Percentiles rank a stretch among this genome's conserved stretches.
Evolutionary conservation across 139 green algal species (phyloP).

Genomic region (Picochlorum costavermella): DNA sequence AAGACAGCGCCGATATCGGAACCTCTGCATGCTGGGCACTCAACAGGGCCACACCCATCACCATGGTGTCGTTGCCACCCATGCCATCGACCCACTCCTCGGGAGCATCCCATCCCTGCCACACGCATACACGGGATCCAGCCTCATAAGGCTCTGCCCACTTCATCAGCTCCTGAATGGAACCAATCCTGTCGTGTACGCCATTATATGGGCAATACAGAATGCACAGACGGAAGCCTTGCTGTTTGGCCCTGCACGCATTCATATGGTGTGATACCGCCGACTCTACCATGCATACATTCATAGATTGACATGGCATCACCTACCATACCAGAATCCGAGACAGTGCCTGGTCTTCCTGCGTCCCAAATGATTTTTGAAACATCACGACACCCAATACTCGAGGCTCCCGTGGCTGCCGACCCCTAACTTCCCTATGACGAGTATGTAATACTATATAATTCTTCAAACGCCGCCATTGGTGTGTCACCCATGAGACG

Average conservation of each 20-base stretch:
- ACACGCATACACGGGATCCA: not conserved
- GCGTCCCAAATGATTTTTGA: not conserved
- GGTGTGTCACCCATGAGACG: too few relatives aligned
- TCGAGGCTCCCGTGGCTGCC: not conserved
- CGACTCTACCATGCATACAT: not conserved
- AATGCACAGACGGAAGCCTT: conserved; percentile 5
- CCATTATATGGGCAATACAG: conserved; percentile 15
- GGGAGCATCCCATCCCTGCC: not conserved
- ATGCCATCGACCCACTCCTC: not conserved
- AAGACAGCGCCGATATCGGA: conserved; percentile 3
- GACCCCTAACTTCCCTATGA: not conserved
- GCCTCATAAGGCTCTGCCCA: conserved; percentile 1
- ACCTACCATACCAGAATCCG: conserved; percentile 10
- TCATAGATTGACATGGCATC: not conserved
- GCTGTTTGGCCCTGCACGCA: conserved; percentile 7
- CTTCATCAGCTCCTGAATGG: conserved; percentile 11
- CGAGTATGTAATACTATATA: too few relatives aligned
- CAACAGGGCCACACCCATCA: conserved; percentile 16
- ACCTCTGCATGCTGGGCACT: conserved; percentile 11
- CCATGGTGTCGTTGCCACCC: not conserved
- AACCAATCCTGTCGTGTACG: not conserved
- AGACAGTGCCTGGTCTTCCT: conserved; percentile 10
- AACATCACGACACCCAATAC: conserved; percentile 8
- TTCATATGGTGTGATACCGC: not conserved
- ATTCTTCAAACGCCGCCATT: too few relatives aligned